Evolutionary conservation across 495 filamentous ascomycete species (phyloP), one percentile per base, ranked within the genome.

Genomic region (Tricharina praecox): DNA sequence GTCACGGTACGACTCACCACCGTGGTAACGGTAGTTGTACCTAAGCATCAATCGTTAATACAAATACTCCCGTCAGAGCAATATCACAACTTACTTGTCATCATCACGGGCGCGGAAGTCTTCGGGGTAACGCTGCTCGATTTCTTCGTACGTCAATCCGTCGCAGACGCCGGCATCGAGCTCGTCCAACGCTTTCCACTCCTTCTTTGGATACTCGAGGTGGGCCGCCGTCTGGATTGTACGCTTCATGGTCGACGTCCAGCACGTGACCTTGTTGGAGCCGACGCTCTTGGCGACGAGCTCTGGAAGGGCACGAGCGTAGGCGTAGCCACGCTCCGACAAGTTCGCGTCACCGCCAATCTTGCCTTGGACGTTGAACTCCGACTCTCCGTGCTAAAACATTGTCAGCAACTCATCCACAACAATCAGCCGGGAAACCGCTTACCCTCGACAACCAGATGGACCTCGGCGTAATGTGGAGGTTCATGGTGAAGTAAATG

Each of bases 151-250:
- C 13, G 90, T 97, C 64, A 96, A 75, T 44, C 87, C 85, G 55
- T 97, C 90, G 66, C 90, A 97, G 20, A 96, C 83, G 23, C 90
- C 90, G 0, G 83, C 85, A 62, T 97, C 90, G 9, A 97, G 78
- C 66, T 97, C 90, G 62, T 97, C 90, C 3, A 97, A 73, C 5
- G 90, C 90, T 67, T 97, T 97, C 90, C 90, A 97, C 64, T 94
- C 83, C 25, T 96, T 74, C 64, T 92, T 90, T 54, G 87, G 82
- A 61, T 81, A 94, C 2, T 79, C 76, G 3, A 97, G 72, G 61
- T 80, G 81, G 26, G 81, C 77, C 9, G 87, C 88, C 0, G 87
- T 93, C 49, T 85, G 79, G 58, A 90, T 93, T 2, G 90, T 97
- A 44, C 90, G 82, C 61, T 79, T 81, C 20, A 96, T 71, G 0